These are phyloP conservation scores for Wallacemonas sp. DNA, from an alignment of 208 protist species.

Conservation along the genomic window DNA sequence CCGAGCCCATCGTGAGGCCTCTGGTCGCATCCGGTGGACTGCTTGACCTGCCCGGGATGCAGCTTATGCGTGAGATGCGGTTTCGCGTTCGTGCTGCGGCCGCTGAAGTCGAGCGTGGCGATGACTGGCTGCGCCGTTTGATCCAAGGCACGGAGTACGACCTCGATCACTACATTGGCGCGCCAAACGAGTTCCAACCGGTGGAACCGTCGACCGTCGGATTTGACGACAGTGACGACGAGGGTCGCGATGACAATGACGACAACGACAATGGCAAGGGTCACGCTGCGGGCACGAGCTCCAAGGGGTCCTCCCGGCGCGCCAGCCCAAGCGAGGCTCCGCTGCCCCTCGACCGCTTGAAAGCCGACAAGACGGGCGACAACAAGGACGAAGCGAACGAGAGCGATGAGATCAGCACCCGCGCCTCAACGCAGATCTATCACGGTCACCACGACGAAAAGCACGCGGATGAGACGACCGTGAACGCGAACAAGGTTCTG, in stretches of 20 bases:
- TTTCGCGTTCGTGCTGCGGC: conserved; percentile 46
- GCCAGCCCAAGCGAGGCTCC: neutral
- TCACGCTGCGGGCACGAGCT: neutral
- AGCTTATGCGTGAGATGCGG: conserved; percentile 49
- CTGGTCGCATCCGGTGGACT: conserved; percentile 38
- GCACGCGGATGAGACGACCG: neutral
- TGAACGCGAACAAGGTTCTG: too few species aligned
- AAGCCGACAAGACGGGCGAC: neutral
- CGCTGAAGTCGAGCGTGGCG: conserved; percentile 46
- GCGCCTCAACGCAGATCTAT: neutral
- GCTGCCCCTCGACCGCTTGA: neutral
- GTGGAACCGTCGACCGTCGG: neutral
- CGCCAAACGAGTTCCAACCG: conserved; percentile 4
- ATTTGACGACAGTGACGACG: conserved; percentile 4
- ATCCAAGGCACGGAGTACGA: conserved; percentile 51
- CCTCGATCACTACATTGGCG: conserved; percentile 40
- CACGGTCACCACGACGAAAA: neutral
- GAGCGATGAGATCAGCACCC: neutral
- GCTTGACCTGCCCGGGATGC: conserved; percentile 47
- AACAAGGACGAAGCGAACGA: neutral
- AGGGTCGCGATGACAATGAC: neutral
- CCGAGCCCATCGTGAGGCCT: conserved; percentile 43
- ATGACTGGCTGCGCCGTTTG: conserved; percentile 31
- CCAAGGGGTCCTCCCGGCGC: neutral
- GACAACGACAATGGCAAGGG: neutral